Percentiles rank a stretch among this genome's conserved stretches.
phyloP scores from a whole-genome alignment of 164 flowering plant species.

The Euptelea pleiosperma region DNA sequence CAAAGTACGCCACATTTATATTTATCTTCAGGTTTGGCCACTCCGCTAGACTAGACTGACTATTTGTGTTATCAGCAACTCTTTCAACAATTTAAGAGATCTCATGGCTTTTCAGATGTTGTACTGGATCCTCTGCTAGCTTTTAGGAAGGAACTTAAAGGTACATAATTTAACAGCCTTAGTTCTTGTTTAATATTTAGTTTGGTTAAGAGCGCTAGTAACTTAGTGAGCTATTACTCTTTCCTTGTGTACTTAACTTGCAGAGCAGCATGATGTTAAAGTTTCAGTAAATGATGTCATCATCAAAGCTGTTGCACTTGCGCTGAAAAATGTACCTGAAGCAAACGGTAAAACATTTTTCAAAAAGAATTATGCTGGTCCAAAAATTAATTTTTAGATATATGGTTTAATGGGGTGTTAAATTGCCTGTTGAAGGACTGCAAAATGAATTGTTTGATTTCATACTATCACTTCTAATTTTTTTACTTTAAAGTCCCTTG shows the following conservation, averaged over 20 bases:
- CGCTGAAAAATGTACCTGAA: slow-evolving; percentile 76
- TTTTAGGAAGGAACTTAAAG: slow-evolving; percentile 86
- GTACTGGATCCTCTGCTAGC: slow-evolving; percentile 89
- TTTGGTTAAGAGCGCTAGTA: not conserved
- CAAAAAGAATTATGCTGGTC: not conserved
- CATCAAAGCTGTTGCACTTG: slow-evolving; percentile 90
- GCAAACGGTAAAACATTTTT: slow-evolving; percentile 73
- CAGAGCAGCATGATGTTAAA: slow-evolving; percentile 81
- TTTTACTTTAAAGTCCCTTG: not conserved
- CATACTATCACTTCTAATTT: not conserved
- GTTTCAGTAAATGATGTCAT: slow-evolving; percentile 97
- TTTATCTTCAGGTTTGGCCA: slow-evolving; percentile 62
- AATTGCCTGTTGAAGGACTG: not conserved
- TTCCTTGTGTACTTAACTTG: slow-evolving; percentile 19
- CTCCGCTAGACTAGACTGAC: not conserved
- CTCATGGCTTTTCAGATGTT: slow-evolving; percentile 57
- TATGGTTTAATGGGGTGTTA: not conserved
- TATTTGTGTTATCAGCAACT: slow-evolving; percentile 11
- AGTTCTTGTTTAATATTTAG: not conserved
- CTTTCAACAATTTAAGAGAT: slow-evolving; percentile 16
- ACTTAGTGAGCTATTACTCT: slow-evolving; percentile 5
- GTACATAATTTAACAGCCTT: slow-evolving; percentile 27
- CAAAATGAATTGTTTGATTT: not conserved
- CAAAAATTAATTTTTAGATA: not conserved
- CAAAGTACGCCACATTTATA: slow-evolving; percentile 87